Evolutionary conservation across 2,329 filamentous ascomycete genomes (phyloP).

Genomic region (Ceratocystis papillata): DNA sequence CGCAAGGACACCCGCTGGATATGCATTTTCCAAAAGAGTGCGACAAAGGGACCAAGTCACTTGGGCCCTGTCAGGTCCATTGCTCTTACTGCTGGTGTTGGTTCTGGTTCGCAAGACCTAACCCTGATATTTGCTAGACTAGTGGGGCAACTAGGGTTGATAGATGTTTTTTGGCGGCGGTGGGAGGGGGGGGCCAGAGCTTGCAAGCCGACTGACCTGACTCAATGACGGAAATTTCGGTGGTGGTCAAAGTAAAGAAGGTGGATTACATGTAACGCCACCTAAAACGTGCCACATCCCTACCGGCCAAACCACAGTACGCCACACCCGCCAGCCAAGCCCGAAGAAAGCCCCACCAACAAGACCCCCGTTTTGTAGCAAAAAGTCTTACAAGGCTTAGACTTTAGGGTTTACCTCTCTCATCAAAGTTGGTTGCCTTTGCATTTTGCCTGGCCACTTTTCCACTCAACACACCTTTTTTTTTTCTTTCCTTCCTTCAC

Average conservation of each 20-base stretch:
- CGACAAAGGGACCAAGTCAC: not conserved
- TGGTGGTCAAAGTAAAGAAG: too few relatives aligned
- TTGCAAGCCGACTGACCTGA: not conserved
- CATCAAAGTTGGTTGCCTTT: not conserved
- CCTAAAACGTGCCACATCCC: not conserved
- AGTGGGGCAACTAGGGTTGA: not conserved
- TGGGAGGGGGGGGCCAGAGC: not conserved
- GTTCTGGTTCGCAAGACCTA: not conserved
- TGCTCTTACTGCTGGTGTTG: not conserved
- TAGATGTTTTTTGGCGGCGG: not conserved
- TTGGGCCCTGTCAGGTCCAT: not conserved
- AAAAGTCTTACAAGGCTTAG: slow-evolving; percentile 8
- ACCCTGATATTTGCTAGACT: not conserved
- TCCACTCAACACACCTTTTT: slow-evolving; percentile 8
- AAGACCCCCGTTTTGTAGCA: slow-evolving; percentile 5
- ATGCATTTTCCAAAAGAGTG: not conserved
- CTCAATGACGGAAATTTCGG: too few relatives aligned
- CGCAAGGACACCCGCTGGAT: not conserved
- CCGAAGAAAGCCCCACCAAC: not conserved
- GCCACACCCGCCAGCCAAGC: not conserved
- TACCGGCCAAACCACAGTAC: not conserved
- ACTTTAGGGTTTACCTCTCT: slow-evolving; percentile 6
- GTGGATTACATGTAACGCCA: not conserved
- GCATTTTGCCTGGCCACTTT: slow-evolving; percentile 19
- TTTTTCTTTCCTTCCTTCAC: slow-evolving; percentile 1